Base-by-base conservation (phyloP, 495 filamentous ascomycete genomes). In the Margaritispora aquatica region DNA sequence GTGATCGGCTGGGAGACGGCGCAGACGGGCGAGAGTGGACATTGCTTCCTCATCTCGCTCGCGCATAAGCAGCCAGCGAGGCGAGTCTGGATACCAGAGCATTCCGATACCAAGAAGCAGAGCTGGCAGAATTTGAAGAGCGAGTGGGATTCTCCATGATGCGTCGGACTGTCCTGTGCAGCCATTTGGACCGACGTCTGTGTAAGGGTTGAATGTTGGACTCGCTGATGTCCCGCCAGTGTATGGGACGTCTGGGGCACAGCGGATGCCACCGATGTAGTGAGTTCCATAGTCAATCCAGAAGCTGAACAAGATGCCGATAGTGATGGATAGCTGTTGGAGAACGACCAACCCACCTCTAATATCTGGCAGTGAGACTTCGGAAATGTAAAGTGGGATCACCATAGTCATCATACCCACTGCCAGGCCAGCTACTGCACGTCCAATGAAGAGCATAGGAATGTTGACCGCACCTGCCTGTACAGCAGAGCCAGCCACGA, bases 11-110 rank as follows among this genome's bases (percentile, higher is more conserved):
- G 76, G 51, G 1, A 86, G 74, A 7, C 77, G 75, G 8, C 89
- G 85, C 7, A 95, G 80, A 55, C 60, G 76, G 1, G 86, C 13
- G 38, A 84, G 71, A 0, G 76, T 64, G 56, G 69, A 72, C 48
- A 69, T 66, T 15, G 80, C 82, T 49, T 81, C 70, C 4, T 79
- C 79, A 15, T 73, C 60, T 26, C 73, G 72, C 8, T 75, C 75
- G 34, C 73, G 66, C 34, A 73, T 70, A 26, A 84, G 71, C 24
- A 87, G 71, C 83, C 83, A 86, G 22, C 84, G 75, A 1, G 84
- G 83, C 3, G 77, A 80, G 47, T 58, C 31, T 19, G 69, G 69
- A 48, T 69, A 68, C 34, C 62, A 48, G 36, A 60, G 58, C 44
- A 66, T 61, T 21, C 67, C 56, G 21, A 54, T 57, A 10, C 62